These are phyloP conservation scores for Pythium brassicae DNA, from an alignment of 352 stramenopile species.

Conservation along the genomic window DNA sequence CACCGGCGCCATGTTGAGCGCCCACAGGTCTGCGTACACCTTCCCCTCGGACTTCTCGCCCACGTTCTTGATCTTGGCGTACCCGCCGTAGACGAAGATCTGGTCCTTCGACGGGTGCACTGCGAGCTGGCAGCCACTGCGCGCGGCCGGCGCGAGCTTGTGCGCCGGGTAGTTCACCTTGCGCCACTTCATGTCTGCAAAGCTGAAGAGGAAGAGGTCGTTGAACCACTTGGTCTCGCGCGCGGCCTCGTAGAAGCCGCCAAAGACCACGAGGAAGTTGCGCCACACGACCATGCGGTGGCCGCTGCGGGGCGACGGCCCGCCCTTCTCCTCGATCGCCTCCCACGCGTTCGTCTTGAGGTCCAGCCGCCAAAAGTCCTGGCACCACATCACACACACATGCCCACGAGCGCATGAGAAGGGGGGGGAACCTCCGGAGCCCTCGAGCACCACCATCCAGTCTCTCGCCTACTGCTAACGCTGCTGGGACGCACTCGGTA, in stretches of 20 bases:
- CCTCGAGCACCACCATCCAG: too few species aligned
- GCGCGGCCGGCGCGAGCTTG: constrained; percentile 53
- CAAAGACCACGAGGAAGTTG: constrained; percentile 96
- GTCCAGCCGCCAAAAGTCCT: constrained; percentile 90
- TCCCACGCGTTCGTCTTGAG: constrained; percentile 94
- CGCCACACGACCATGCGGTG: constrained; percentile 94
- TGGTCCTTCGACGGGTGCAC: constrained; percentile 85
- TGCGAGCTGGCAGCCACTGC: constrained; percentile 80
- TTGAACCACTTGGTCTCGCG: constrained; percentile 94
- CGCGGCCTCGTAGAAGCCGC: constrained; percentile 95
- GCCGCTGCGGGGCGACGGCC: constrained; percentile 79
- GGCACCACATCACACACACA: not conserved
- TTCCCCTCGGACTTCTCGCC: constrained; percentile 91
- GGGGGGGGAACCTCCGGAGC: not conserved
- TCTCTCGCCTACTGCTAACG: too few species aligned
- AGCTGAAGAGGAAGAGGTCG: constrained; percentile 91
- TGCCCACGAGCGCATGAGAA: too few species aligned
- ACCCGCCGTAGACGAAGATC: constrained; percentile 94
- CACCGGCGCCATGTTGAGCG: constrained; percentile 88
- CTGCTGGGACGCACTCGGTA: constrained; percentile 87
- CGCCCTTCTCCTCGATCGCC: constrained; percentile 84
- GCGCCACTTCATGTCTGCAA: constrained; percentile 88
- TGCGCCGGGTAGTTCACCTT: constrained; percentile 71
- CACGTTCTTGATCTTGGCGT: constrained; percentile 92
- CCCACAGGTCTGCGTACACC: constrained; percentile 95